phyloP scores from a whole-genome alignment of 805 yeast species.

The Hanseniaspora lindneri region DNA sequence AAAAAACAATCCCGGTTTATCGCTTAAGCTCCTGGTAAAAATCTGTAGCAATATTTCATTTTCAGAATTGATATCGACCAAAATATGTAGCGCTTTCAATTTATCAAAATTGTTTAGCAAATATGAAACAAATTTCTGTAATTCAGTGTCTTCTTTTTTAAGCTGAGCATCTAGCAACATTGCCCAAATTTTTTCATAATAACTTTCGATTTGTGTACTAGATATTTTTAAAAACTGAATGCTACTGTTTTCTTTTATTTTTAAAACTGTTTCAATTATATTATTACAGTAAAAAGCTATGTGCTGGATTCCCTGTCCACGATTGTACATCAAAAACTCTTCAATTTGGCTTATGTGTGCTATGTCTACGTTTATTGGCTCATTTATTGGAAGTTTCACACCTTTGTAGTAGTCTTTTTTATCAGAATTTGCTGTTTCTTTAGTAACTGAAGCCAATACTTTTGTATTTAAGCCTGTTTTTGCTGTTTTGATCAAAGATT shows the following conservation, averaged over 20 bases:
- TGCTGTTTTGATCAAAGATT: constrained; percentile 62
- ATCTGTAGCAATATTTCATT: constrained; percentile 53
- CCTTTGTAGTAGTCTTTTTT: no score
- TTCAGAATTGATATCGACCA: constrained; percentile 56
- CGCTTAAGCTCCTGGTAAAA: constrained; percentile 64
- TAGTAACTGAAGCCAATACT: constrained; percentile 56
- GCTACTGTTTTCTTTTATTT: constrained; percentile 45
- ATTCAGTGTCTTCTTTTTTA: constrained; percentile 37
- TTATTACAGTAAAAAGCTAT: constrained; percentile 56
- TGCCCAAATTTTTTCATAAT: constrained; percentile 41
- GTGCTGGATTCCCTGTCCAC: constrained; percentile 80
- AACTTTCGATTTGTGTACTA: constrained; percentile 32
- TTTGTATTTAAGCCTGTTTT: constrained; percentile 76
- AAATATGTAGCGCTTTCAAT: constrained; percentile 42
- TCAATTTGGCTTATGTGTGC: constrained; percentile 62
- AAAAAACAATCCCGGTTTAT: constrained; percentile 70
- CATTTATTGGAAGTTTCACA: constrained; percentile 74
- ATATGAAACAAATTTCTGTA: not conserved
- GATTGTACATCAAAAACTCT: constrained; percentile 61
- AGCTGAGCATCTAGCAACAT: constrained; percentile 35
- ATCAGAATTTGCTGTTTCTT: no score
- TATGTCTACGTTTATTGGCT: constrained; percentile 55
- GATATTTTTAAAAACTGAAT: constrained; percentile 50
- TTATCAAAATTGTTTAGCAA: constrained; percentile 27
- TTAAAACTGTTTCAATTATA: constrained; percentile 45